Base-by-base conservation (phyloP, 2,329 filamentous ascomycete species). In the Fusarium praegraminearum region DNA sequence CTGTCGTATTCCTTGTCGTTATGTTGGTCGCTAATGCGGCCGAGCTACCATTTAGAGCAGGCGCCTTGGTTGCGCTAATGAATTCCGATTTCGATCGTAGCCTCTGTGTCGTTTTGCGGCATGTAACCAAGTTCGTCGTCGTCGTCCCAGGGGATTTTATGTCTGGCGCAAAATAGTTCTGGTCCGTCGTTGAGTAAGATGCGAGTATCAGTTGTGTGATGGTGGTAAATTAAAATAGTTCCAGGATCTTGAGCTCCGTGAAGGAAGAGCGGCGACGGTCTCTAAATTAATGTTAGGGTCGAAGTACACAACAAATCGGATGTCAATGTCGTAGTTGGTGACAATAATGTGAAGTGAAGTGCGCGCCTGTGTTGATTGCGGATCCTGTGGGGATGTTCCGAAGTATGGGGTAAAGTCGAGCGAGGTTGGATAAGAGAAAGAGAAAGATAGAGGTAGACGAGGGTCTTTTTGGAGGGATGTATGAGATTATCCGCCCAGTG, bases 381-480 rank as follows among this genome's bases (percentile, higher is more conserved):
- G 72, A 67, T 52, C 71, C 68, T 72, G 73, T 75, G 73, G 73
- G 63, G 73, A 71, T 58, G 32, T 33, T 58, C 61, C 51, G 49
- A 60, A 75, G 64, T 75, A 75, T 75, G 73, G 73, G 73, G 73
- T 75, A 73, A 53, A 63, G 61, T 26, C 61, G 61, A 62, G 40
- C 61, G 61, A 62, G 40, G 56, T 52, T 55, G 47, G 43, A 57
- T 47, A 58, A 70, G 44, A 60, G 50, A 16, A 53, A 50, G 62
- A 57, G 44, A 59, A 47, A 60, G 45, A 45, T 52, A 52, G 22
- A 38, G 55, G 36, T n/a, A 38, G 57, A 20, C 7, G 41, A 44
- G 38, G 41, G 47, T 35, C 45, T 50, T 62, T 63, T 41, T 32
- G 55, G 43, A 22, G 41, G 36, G 36, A 43, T 49, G 45, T 18